phyloP scores from a whole-genome alignment of 257 asterid genomes.

The Solanum stenotomum region DNA sequence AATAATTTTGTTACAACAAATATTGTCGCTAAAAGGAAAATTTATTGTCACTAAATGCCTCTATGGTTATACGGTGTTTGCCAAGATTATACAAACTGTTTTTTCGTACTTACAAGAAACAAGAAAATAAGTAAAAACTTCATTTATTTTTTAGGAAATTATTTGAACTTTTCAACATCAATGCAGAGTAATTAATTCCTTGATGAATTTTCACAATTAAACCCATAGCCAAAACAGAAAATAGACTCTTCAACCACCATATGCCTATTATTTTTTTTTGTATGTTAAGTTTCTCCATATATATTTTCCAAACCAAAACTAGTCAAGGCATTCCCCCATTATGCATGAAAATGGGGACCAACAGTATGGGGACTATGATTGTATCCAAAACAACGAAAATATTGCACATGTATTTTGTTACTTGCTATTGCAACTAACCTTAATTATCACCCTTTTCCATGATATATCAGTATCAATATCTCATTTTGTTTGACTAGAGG shows the following conservation, averaged over 20 bases:
- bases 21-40: too few species aligned
- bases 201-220: neutral
- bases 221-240: neutral
- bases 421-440: neutral
- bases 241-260: neutral
- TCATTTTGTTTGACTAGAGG: neutral
- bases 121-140: too few species aligned
- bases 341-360: neutral
- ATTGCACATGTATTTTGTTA: neutral
- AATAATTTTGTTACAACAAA: neutral
- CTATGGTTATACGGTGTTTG: too few species aligned
- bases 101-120: too few species aligned
- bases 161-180: neutral
- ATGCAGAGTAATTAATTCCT: neutral
- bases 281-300: neutral
- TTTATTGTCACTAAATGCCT: neutral
- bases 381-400: neutral
- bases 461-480: neutral
- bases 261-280: neutral
- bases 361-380: neutral
- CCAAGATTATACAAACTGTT: neutral
- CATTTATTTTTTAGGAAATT: too few species aligned
- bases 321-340: neutral
- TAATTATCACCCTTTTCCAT: neutral
- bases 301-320: neutral